Base-by-base conservation (phyloP, 306 rosid species). In the Vicia villosa region DNA sequence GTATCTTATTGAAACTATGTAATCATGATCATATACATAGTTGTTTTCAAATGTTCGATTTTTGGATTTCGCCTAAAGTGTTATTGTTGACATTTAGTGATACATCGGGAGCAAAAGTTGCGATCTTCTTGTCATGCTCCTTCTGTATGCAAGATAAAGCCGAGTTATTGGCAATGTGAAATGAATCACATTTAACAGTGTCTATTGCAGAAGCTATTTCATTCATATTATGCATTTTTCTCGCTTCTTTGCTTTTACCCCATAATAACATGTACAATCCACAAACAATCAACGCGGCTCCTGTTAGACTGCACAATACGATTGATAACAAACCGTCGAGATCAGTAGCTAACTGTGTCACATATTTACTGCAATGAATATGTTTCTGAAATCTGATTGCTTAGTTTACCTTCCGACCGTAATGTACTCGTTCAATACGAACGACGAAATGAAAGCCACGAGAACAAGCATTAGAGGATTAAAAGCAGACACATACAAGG, bases 401-500 rank as follows among this genome's bases (percentile, higher is more conserved):
- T 37, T 0, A 54, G 5, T 20, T 67, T 50, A 75, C 79, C 79
- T 75, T 75, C 79, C 79, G 24, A 75, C 0, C 1, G 28, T 24
- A 52, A 68, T 37, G 34, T 43, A 67, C 46, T 75, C 56, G 26
- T 68, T 34, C 14, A 58, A 21, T 36, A 75, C 17, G 1, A 75
- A 15, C 16, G 54, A 30, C 6, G 61, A 62, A 3, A 38, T 24
- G 9, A 75, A 26, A 36, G 63, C 15, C 37, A 75, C 74, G 5
- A 75, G 47, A 21, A 75, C 74, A 50, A 75, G 69, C 79, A 75
- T 45, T 56, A 74, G 32, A 66, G 79, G 79, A 34, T 19, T 66
- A 37, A 80, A 80, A 22, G 69, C 74, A n/a, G 84, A 71, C 1
- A 49, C 78, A 71, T 70, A 80, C 5, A 80, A 14, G 19, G 84